Percentiles rank a stretch among this genome's conserved stretches.
Evolutionary conservation across 108 stramenopile species (phyloP).

Genomic region (Cyclotella sp.): DNA sequence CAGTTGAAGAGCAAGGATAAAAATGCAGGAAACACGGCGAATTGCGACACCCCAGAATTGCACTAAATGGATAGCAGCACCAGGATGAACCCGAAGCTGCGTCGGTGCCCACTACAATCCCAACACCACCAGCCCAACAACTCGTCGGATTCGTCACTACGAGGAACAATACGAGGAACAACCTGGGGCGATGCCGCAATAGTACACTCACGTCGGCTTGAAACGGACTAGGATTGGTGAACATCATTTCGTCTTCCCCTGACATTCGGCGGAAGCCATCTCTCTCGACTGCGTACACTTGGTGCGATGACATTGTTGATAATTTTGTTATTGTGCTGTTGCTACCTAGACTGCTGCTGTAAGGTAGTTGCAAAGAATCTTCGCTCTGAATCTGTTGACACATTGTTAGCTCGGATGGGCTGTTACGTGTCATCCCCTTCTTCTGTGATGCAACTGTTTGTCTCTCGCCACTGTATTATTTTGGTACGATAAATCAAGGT

Average conservation of each 20-base stretch:
- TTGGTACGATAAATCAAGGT: too few species aligned
- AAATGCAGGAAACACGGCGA: not conserved
- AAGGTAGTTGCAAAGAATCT: too few species aligned
- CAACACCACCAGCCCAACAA: too few species aligned
- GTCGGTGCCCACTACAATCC: too few species aligned
- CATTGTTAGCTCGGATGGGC: too few species aligned
- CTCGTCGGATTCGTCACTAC: not conserved
- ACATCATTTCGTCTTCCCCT: constrained; percentile 55
- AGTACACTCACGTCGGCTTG: constrained; percentile 32
- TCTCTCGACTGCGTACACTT: constrained; percentile 12
- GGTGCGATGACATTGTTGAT: constrained; percentile 27
- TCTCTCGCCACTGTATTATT: too few species aligned
- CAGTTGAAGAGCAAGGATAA: too few species aligned
- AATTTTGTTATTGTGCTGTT: not conserved
- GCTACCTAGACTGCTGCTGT: too few species aligned
- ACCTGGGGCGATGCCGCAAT: not conserved
- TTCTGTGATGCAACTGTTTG: too few species aligned
- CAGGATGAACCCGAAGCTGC: too few species aligned
- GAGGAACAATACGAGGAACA: not conserved
- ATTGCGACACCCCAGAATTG: not conserved
- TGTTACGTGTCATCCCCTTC: too few species aligned
- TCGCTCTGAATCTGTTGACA: too few species aligned
- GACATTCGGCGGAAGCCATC: constrained; percentile 36
- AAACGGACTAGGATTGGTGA: constrained; percentile 34
- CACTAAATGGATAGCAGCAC: not conserved